phyloP scores from a whole-genome alignment of 179 eudicot species.

The Silene noctiflora region DNA sequence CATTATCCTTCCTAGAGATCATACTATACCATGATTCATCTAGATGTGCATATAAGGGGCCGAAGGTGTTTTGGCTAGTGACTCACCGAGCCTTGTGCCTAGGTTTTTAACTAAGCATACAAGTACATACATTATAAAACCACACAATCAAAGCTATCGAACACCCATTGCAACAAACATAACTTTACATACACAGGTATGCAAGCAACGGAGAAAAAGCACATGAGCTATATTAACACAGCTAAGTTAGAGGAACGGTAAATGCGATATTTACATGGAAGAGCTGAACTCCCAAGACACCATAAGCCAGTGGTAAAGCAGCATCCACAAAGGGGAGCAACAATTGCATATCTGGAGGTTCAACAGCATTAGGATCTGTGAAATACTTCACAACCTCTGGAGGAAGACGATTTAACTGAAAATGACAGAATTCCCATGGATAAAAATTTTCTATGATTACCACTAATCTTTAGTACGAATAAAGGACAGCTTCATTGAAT shows the following conservation, averaged over 20 bases:
- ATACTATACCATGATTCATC: not conserved
- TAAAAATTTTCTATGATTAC: not conserved
- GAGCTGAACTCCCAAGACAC: constrained; percentile 87
- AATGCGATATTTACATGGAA: constrained; percentile 63
- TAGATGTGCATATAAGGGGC: not conserved
- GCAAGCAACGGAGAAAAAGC: not conserved
- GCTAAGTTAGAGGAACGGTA: constrained; percentile 4
- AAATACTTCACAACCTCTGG: constrained; percentile 93
- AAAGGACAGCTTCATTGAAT: not conserved
- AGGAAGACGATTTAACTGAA: constrained; percentile 89
- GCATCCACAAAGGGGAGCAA: constrained; percentile 87
- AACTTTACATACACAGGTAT: not conserved
- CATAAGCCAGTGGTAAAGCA: constrained; percentile 91
- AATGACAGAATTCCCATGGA: constrained; percentile 19
- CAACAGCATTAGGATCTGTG: constrained; percentile 92
- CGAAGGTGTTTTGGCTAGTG: not conserved
- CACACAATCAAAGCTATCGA: not conserved
- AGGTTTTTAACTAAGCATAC: not conserved
- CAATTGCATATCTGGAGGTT: constrained; percentile 95
- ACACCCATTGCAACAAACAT: not conserved
- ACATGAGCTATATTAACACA: not conserved
- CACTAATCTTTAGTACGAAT: not conserved
- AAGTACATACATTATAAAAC: not conserved
- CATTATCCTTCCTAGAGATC: not conserved
- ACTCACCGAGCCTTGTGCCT: not conserved